These are phyloP conservation scores for Rosa persica DNA, from an alignment of 306 rosid species.

Conservation along the genomic window DNA sequence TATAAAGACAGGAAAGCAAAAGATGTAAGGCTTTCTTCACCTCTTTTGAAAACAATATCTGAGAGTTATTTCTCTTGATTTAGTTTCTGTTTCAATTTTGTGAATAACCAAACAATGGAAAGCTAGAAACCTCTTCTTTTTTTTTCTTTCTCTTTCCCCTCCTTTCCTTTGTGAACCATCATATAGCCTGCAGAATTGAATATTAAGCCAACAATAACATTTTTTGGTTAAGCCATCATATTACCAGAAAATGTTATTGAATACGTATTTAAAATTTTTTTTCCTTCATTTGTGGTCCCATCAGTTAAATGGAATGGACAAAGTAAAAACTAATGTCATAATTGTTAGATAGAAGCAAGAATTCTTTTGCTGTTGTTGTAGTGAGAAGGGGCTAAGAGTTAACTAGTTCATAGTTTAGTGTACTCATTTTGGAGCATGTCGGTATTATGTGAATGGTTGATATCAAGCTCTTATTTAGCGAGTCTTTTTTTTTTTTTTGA, in stretches of 20 bases:
- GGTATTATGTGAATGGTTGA: neutral
- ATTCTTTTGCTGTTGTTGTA: neutral
- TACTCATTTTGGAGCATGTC: neutral
- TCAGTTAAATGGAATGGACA: neutral
- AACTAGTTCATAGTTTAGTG: neutral
- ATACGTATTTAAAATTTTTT: no score
- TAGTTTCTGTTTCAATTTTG: neutral
- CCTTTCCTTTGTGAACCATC: neutral
- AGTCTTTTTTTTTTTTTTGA: neutral
- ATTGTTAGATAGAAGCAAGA: neutral
- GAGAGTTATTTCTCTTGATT: neutral
- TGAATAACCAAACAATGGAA: neutral
- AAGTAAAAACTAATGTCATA: neutral
- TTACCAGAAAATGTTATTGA: no score
- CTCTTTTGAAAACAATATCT: neutral
- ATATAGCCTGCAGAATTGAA: no score
- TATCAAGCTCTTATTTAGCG: conserved; percentile 1
- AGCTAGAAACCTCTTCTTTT: neutral
- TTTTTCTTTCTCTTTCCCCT: no score
- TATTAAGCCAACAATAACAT: no score
- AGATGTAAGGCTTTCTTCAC: conserved; percentile 40
- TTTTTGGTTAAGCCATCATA: no score
- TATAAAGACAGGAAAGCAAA: conserved; percentile 68
- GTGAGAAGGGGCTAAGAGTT: neutral
- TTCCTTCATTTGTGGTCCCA: no score